Evolutionary conservation across 2,329 filamentous ascomycete genomes (phyloP).

Genomic region (Alternaria hordeiaustralica): DNA sequence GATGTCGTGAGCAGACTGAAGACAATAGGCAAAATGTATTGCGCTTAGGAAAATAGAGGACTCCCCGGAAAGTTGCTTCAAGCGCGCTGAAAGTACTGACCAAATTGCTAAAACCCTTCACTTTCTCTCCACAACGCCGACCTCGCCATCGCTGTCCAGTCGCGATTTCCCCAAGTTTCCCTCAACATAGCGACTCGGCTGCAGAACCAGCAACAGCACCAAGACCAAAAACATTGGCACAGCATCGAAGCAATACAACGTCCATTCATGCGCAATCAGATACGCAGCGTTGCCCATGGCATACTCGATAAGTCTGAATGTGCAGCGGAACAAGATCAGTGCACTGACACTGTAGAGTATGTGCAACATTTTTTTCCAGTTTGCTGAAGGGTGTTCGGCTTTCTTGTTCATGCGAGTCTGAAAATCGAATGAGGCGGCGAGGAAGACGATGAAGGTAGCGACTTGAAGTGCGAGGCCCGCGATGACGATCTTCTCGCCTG

Average conservation of each 20-base stretch:
- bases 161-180: background rate
- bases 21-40: background rate
- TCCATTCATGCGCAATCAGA: slow-evolving; percentile 55
- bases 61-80: background rate
- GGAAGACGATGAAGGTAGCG: slow-evolving; percentile 41
- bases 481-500: slow-evolving; percentile 44
- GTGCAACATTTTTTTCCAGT: slow-evolving; percentile 38
- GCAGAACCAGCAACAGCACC: slow-evolving; percentile 43
- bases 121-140: background rate
- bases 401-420: slow-evolving; percentile 34
- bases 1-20: background rate
- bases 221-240: slow-evolving; percentile 54
- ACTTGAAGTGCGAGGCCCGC: slow-evolving; percentile 44
- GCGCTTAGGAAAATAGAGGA: background rate
- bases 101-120: background rate
- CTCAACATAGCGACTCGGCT: slow-evolving; percentile 29
- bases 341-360: slow-evolving; percentile 56
- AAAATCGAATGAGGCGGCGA: slow-evolving; percentile 39
- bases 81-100: background rate
- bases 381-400: background rate
- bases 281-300: slow-evolving; percentile 54
- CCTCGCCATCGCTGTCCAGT: background rate
- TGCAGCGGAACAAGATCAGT: slow-evolving; percentile 58
- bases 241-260: slow-evolving; percentile 58
- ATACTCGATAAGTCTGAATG: slow-evolving; percentile 61